Percentiles rank a stretch among this genome's conserved stretches.
phyloP scores from a whole-genome alignment of 306 rosid genomes.

The peach (Prunus persica) region Prunus_persica_NCBIv2 NC_034013.1:13220501-13221000 shows the following conservation, averaged over 20 bases:
- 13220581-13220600: background rate
- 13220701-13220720: background rate
- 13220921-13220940: constrained; percentile 53
- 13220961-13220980: constrained; percentile 56
- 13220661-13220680: background rate
- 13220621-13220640: background rate
- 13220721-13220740: background rate
- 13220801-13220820: constrained; percentile 39
- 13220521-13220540: background rate
- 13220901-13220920: constrained; percentile 51
- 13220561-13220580: constrained; percentile 3
- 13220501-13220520: background rate
- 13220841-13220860: constrained; percentile 49
- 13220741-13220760: background rate
- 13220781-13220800: constrained; percentile 44
- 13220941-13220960: constrained; percentile 56
- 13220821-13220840: constrained; percentile 39
- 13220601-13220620: background rate
- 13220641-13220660: background rate
- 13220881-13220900: constrained; percentile 51
- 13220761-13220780: constrained; percentile 50
- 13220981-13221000: background rate
- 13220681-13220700: background rate
- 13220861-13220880: constrained; percentile 54
- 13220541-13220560: background rate